Evolutionary conservation across 164 flowering plant species (phyloP), one percentile per base, ranked within the genome.

Genomic region (Magnolia changhungtana): DNA sequence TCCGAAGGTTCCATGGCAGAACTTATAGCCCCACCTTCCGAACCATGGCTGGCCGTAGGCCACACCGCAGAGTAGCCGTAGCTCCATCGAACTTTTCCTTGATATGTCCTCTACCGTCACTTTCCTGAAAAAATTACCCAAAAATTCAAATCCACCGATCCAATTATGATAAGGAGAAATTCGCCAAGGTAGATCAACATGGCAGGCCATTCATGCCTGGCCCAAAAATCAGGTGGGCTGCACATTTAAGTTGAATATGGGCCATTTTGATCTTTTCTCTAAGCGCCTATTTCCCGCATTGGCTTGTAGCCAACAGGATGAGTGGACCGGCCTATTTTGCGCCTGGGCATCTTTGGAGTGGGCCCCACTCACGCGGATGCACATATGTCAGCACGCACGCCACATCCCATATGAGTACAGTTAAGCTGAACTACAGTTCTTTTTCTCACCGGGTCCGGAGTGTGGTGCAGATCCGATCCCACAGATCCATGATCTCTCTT

Each of bases 31-130:
- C 99, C 99, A 95, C 79, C 89, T 88, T 0, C 98, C 96, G 75
- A 92, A 93, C 99, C 99, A 93, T 3, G 97, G 59, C 50, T 88
- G 90, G 9, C 96, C 95, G 52, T 95, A 91, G 1, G 97, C 94
- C 8, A 89, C 86, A 1, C 93, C 92, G 69, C 93, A 80, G 1
- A 92, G 95, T 29, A 95, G 80, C 20, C 98, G 81, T 55, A 93
- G 89, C 68, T 93, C 94, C 96, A 95, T 89, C 1, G 81, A 80
- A 37, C 81, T 79, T 80, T 93, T 93, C 80, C 70, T 89, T 10
- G 98, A 88, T 0, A 80, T 50, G 79, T 94, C 98, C 70, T 85
- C 91, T 0, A 91, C 91, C 9, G 92, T 80, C 50, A 94, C 80
- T 87, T 88, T 83, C 78, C 97, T 92, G 83, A 69, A 78, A 70